Evolutionary conservation across 1,284 basidiomycete species (phyloP).

Genomic region (Porodaedalea pini): DNA sequence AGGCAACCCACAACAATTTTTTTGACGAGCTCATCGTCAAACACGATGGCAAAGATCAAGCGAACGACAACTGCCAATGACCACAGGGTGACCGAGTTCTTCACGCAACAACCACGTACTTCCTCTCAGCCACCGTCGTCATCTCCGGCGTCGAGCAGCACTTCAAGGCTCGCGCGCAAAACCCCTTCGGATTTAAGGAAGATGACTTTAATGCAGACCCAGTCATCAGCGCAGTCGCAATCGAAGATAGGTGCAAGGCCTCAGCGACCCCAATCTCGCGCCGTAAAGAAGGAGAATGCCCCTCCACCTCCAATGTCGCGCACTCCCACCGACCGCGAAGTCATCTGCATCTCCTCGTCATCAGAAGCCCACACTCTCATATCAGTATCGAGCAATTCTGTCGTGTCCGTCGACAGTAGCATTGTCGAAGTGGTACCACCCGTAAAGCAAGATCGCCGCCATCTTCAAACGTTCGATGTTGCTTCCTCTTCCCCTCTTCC

Average conservation of each 20-base stretch:
- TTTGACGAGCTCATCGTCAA: too few species aligned
- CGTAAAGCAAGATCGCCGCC: slow-evolving; percentile 7
- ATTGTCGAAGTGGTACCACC: neutral
- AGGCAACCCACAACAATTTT: too few species aligned
- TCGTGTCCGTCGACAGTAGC: neutral
- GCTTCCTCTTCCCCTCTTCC: slow-evolving; percentile 1
- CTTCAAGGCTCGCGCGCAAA: neutral
- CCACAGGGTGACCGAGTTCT: slow-evolving; percentile 16
- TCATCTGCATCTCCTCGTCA: slow-evolving; percentile 17
- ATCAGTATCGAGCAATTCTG: slow-evolving; percentile 4
- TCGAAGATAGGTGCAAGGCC: neutral
- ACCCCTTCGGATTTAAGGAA: neutral
- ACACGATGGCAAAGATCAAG: slow-evolving; percentile 8
- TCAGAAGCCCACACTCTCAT: slow-evolving; percentile 14
- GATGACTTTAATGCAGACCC: neutral
- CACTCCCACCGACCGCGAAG: slow-evolving; percentile 1
- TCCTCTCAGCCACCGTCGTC: slow-evolving; percentile 10
- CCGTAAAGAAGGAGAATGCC: slow-evolving; percentile 18
- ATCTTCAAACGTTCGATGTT: neutral
- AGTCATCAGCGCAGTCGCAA: neutral
- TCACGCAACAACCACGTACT: neutral
- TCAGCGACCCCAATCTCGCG: neutral
- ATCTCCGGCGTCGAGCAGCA: neutral
- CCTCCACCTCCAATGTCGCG: slow-evolving; percentile 1
- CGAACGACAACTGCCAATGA: neutral